Conservation (phyloP, 2,329 filamentous ascomycete genomes). For the Parastagonospora avenae region DNA sequence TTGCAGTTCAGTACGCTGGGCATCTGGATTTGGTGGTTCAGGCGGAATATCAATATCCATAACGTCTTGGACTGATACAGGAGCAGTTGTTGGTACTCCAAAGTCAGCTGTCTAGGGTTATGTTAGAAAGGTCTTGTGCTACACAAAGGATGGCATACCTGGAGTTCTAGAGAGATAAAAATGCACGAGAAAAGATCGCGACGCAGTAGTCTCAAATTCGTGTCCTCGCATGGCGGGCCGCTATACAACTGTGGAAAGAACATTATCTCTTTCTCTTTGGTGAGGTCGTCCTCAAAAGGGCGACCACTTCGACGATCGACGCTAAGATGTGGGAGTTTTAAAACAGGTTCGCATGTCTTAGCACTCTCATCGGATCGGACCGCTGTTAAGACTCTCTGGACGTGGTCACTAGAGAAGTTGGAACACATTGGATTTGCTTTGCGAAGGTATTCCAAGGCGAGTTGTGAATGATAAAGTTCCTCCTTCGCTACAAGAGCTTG, state of each 20-base stretch:
- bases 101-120: constrained; percentile 6
- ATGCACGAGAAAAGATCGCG: constrained; percentile 12
- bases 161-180: constrained; percentile 5
- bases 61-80: constrained; percentile 2
- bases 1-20: constrained; percentile 5
- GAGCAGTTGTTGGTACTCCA: constrained; percentile 4
- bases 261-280: constrained; percentile 10
- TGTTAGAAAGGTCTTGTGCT: constrained; percentile 4
- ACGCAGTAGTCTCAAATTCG: constrained; percentile 8
- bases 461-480: constrained; percentile 6
- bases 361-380: background rate
- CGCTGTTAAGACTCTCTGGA: constrained; percentile 8
- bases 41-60: constrained; percentile 4
- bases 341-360: background rate
- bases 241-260: constrained; percentile 12
- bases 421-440: constrained; percentile 13
- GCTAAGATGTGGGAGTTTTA: constrained; percentile 2
- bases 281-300: constrained; percentile 11
- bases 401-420: constrained; percentile 5
- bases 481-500: constrained; percentile 7
- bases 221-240: background rate
- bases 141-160: constrained; percentile 5
- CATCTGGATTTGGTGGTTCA: constrained; percentile 3
- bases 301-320: constrained; percentile 5
- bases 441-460: constrained; percentile 13